Percentiles rank a stretch among this genome's conserved stretches.
Evolutionary conservation across 2,329 filamentous ascomycete genomes (phyloP).

Genomic region (Colletotrichum brevisporum): DNA sequence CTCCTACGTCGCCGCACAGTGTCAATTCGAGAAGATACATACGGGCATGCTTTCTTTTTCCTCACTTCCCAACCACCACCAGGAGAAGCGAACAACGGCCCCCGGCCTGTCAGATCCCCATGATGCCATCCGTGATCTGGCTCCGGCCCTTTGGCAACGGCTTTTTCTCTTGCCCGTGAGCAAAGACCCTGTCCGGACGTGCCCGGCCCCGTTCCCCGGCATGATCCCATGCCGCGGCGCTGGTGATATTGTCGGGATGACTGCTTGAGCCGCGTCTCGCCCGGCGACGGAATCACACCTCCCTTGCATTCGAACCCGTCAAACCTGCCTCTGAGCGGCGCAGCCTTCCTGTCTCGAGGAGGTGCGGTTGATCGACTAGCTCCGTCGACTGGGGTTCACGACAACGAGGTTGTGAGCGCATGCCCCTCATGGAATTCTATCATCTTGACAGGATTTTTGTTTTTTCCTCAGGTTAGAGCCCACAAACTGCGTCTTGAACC

Average conservation of each 20-base stretch:
- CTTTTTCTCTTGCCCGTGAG: conserved; percentile 4
- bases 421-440: conserved; percentile 9
- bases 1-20: conserved; percentile 12
- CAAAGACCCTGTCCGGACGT: conserved; percentile 25
- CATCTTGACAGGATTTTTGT: conserved; percentile 14
- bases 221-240: conserved; percentile 12
- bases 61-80: conserved; percentile 2
- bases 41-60: conserved; percentile 21
- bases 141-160: conserved; percentile 30
- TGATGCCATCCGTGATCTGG: conserved; percentile 5
- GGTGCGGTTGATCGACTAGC: conserved; percentile 34
- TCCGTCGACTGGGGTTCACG: conserved; percentile 28
- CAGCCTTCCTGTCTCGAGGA: neutral
- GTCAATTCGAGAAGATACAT: conserved; percentile 25
- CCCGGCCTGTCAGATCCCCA: conserved; percentile 31
- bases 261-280: conserved; percentile 16
- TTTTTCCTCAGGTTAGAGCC: conserved; percentile 5
- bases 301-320: conserved; percentile 18
- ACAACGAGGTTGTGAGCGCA: conserved; percentile 4
- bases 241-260: conserved; percentile 23
- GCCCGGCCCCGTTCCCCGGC: conserved; percentile 34
- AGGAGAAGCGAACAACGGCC: conserved; percentile 7
- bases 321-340: conserved; percentile 11
- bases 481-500: conserved; percentile 13
- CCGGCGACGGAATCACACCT: conserved; percentile 20